These are phyloP conservation scores for Rhizopus stolonifer DNA, from an alignment of 371 early-diverging fungal genomes.

Conservation along the genomic window DNA sequence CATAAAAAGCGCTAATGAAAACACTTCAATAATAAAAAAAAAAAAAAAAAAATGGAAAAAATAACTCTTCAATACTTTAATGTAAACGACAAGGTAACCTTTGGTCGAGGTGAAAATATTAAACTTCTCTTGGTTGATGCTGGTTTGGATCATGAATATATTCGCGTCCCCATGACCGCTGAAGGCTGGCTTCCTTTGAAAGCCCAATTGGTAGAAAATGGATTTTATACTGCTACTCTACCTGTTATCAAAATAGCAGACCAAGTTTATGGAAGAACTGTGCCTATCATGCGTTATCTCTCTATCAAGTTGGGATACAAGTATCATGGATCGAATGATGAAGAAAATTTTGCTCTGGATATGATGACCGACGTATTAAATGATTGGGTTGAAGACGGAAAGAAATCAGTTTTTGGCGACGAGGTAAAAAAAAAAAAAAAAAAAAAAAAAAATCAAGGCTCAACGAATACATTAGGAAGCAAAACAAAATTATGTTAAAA, in stretches of 20 bases:
- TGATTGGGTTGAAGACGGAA: slow-evolving; percentile 3
- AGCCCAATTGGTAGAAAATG: slow-evolving; percentile 5
- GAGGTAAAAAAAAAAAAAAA: slow-evolving; percentile 5
- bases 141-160: too few relatives aligned
- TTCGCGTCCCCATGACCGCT: too few relatives aligned
- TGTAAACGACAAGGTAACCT: background rate
- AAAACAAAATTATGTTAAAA: background rate
- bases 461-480: background rate
- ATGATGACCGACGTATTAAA: slow-evolving; percentile 11
- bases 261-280: slow-evolving; percentile 13
- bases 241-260: slow-evolving; percentile 22
- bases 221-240: slow-evolving; percentile 5
- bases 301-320: slow-evolving; percentile 23
- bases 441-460: background rate
- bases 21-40: too few relatives aligned
- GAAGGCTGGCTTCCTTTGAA: slow-evolving; percentile 3
- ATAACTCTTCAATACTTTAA: slow-evolving; percentile 5
- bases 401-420: background rate
- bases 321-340: slow-evolving; percentile 21
- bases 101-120: slow-evolving; percentile 5
- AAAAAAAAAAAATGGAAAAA: slow-evolving; percentile 17
- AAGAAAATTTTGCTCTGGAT: slow-evolving; percentile 21
- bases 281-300: slow-evolving; percentile 27
- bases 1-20: too few relatives aligned
- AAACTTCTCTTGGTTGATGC: too few relatives aligned